These are phyloP conservation scores for Daldinia caldariorum DNA, from an alignment of 495 filamentous ascomycete species.

Conservation along the genomic window DNA sequence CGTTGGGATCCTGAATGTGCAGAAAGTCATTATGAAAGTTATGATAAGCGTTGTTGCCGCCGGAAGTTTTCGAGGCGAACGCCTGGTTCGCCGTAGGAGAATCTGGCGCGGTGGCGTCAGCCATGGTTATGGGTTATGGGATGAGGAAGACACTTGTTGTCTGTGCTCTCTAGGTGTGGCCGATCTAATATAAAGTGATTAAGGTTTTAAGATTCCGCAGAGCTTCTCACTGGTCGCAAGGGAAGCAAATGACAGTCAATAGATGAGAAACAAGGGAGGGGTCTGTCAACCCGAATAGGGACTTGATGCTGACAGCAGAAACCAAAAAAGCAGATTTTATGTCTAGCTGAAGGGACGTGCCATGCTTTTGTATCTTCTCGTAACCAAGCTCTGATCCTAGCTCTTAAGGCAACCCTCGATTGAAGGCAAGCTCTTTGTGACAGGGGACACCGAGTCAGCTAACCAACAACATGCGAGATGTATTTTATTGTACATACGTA, in stretches of 20 bases:
- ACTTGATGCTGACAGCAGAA: slow-evolving; percentile 23
- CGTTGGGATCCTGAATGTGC: slow-evolving; percentile 75
- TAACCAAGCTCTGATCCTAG: slow-evolving; percentile 2
- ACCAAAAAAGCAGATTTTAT: slow-evolving; percentile 10
- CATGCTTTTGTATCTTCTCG: slow-evolving; percentile 33
- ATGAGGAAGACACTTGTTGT: slow-evolving; percentile 6
- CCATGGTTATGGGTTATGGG: slow-evolving; percentile 29
- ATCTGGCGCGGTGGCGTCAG: slow-evolving; percentile 26
- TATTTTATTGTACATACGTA: too few relatives aligned
- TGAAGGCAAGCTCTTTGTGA: slow-evolving; percentile 17
- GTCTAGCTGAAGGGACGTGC: slow-evolving; percentile 31
- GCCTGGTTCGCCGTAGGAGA: slow-evolving; percentile 17
- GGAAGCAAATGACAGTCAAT: slow-evolving; percentile 20
- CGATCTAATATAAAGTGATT: slow-evolving; percentile 6
- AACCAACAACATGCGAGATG: slow-evolving; percentile 35
- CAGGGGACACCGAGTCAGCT: slow-evolving; percentile 31
- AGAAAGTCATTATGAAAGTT: slow-evolving; percentile 72
- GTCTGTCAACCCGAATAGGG: slow-evolving; percentile 27
- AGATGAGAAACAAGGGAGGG: slow-evolving; percentile 34
- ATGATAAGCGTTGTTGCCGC: slow-evolving; percentile 74
- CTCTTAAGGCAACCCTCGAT: slow-evolving; percentile 10
- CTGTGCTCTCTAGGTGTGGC: slow-evolving; percentile 6
- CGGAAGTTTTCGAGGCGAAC: slow-evolving; percentile 58
- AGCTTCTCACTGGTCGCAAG: slow-evolving; percentile 24
- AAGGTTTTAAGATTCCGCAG: slow-evolving; percentile 17